These are phyloP conservation scores for Citrullus colocynthis DNA, from an alignment of 306 rosid genomes.

Conservation along the genomic window DNA sequence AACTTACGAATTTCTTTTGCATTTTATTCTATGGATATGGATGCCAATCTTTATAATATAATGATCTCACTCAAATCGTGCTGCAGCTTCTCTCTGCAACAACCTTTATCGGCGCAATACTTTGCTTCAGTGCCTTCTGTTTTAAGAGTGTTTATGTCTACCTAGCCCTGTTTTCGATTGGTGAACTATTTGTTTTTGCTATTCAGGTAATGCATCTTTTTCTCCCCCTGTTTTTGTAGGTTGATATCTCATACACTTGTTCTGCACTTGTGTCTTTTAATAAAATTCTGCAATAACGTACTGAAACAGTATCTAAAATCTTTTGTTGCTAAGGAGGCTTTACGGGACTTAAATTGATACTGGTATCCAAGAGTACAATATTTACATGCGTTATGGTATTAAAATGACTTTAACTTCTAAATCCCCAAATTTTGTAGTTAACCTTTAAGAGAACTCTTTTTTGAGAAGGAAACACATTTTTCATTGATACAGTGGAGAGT, in stretches of 20 bases:
- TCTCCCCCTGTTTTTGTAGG: neutral
- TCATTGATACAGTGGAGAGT: neutral
- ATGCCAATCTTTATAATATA: neutral
- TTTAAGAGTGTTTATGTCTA: constrained; percentile 47
- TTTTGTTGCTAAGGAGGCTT: neutral
- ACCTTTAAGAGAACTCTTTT: neutral
- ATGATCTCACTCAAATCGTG: neutral
- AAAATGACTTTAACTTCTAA: neutral
- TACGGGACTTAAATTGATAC: neutral
- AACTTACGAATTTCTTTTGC: neutral
- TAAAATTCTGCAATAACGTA: neutral
- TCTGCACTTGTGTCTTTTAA: neutral
- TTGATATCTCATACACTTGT: neutral
- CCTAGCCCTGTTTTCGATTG: constrained; percentile 51
- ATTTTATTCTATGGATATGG: constrained; percentile 3
- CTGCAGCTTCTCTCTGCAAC: constrained; percentile 79
- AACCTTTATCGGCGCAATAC: constrained; percentile 69
- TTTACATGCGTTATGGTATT: neutral
- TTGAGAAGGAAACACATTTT: neutral
- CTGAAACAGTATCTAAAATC: neutral
- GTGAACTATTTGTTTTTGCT: constrained; percentile 79
- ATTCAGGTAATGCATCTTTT: constrained; percentile 44
- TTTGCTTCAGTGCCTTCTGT: constrained; percentile 75
- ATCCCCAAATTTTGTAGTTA: neutral
- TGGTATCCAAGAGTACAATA: neutral